phyloP scores from a whole-genome alignment of 495 filamentous ascomycete species.

The Lasiosphaeria hispida region DNA sequence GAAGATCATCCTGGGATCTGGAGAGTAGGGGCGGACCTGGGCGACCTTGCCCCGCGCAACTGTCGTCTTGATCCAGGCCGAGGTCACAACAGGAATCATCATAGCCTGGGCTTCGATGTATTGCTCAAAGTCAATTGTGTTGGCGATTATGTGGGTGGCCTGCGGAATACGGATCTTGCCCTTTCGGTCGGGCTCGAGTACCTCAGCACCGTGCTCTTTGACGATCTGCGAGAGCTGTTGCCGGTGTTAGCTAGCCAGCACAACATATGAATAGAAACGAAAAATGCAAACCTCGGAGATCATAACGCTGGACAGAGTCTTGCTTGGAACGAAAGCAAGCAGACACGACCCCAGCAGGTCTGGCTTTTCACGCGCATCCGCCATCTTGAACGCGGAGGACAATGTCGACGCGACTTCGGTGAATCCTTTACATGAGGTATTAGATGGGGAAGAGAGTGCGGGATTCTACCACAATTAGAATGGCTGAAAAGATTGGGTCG shows the following conservation, averaged over 20 bases:
- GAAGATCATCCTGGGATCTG: conserved; percentile 88
- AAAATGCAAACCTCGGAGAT: conserved; percentile 44
- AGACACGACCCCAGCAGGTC: conserved; percentile 38
- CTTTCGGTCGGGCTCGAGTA: conserved; percentile 43
- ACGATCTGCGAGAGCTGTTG: conserved; percentile 44
- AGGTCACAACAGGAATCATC: conserved; percentile 81
- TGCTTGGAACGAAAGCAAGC: conserved; percentile 47
- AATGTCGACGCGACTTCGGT: conserved; percentile 17
- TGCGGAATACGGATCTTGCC: conserved; percentile 51
- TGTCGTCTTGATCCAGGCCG: conserved; percentile 73
- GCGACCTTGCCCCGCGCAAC: conserved; percentile 65
- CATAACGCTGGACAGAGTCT: conserved; percentile 36
- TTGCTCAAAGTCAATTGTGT: conserved; percentile 81
- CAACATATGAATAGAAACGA: not conserved
- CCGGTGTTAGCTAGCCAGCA: not conserved
- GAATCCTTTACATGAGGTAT: not conserved
- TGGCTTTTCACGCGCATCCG: conserved; percentile 24
- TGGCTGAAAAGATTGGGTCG: not conserved
- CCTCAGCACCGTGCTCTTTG: conserved; percentile 55
- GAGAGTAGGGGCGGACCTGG: conserved; percentile 79
- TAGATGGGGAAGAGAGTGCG: not conserved
- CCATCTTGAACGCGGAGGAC: conserved; percentile 35
- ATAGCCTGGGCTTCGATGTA: conserved; percentile 67
- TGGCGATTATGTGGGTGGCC: conserved; percentile 80
- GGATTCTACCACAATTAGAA: not conserved